Conservation (phyloP, 805 yeast genomes). For the Pachysolen tannophilus region DNA sequence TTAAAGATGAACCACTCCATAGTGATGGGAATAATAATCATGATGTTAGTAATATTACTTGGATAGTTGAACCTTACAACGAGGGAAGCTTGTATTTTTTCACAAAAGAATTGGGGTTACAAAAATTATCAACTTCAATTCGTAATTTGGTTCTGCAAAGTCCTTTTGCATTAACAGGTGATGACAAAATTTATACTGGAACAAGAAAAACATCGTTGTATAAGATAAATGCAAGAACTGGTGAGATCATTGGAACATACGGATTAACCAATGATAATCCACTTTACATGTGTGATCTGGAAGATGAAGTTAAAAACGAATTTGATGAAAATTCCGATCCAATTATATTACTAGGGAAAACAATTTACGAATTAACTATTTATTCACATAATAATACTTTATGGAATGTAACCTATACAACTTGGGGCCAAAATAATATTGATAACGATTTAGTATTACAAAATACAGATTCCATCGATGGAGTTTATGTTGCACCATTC, state of each 20-base stretch:
- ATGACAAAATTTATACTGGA: conserved; percentile 86
- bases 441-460: conserved; percentile 47
- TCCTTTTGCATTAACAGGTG: conserved; percentile 71
- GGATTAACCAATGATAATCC: conserved; percentile 35
- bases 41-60: conserved; percentile 34
- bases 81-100: conserved; percentile 83
- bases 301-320: conserved; percentile 10
- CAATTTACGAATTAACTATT: conserved; percentile 68
- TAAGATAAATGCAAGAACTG: conserved; percentile 65
- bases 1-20: conserved; percentile 4
- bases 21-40: not conserved
- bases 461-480: conserved; percentile 54
- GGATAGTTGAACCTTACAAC: conserved; percentile 88
- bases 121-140: conserved; percentile 74
- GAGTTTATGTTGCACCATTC: conserved; percentile 74
- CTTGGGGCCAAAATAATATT: conserved; percentile 89
- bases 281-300: conserved; percentile 11
- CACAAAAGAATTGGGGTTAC: conserved; percentile 65
- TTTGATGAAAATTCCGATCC: conserved; percentile 4
- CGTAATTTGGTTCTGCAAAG: conserved; percentile 71
- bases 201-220: conserved; percentile 67
- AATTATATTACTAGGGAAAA: conserved; percentile 56
- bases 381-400: conserved; percentile 55
- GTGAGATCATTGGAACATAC: conserved; percentile 61
- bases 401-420: conserved; percentile 81